A percentile compares a stretch with the other conserved stretches of the same genome.
Evolutionary conservation across 345 rosid genomes (phyloP).

Genomic region (Brassica incana): DNA sequence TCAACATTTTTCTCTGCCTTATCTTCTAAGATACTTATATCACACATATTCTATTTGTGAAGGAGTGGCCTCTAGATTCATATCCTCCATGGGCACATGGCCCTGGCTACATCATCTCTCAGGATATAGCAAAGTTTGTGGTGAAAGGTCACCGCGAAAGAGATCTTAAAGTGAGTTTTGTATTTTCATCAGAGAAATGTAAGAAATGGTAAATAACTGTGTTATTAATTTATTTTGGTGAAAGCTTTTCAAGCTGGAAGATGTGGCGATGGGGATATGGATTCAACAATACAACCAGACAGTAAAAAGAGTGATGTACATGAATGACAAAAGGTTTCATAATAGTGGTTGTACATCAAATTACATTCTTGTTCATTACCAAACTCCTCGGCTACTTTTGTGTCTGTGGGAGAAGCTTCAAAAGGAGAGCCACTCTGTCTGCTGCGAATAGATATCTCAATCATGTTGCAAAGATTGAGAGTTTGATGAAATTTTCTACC

Average conservation of each 20-base stretch:
- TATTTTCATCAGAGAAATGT: not conserved
- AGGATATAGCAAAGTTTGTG: conserved; percentile 73
- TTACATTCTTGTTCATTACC: conserved; percentile 88
- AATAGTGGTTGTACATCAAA: conserved; percentile 71
- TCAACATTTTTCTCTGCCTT: not conserved
- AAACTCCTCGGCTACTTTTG: conserved; percentile 68
- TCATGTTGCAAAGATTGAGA: not conserved
- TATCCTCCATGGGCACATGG: conserved; percentile 99
- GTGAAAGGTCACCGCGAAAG: conserved; percentile 65
- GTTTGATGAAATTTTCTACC: not conserved
- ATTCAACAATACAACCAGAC: conserved; percentile 61
- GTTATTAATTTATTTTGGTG: not conserved
- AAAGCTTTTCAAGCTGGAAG: conserved; percentile 91
- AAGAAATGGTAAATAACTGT: not conserved
- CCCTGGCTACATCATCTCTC: conserved; percentile 80
- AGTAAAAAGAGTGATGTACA: conserved; percentile 57
- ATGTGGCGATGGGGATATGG: conserved; percentile 97
- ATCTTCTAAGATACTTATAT: not conserved
- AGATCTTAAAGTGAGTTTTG: conserved; percentile 60
- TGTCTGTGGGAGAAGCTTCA: conserved; percentile 92
- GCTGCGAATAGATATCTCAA: conserved; percentile 63
- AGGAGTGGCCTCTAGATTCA: conserved; percentile 73
- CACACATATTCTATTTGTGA: conserved; percentile 17
- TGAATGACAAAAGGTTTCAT: conserved; percentile 66
- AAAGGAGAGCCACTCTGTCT: conserved; percentile 60